Conservation (phyloP, 148 eudicot genomes). For the Pharnaceum exiguum region DNA sequence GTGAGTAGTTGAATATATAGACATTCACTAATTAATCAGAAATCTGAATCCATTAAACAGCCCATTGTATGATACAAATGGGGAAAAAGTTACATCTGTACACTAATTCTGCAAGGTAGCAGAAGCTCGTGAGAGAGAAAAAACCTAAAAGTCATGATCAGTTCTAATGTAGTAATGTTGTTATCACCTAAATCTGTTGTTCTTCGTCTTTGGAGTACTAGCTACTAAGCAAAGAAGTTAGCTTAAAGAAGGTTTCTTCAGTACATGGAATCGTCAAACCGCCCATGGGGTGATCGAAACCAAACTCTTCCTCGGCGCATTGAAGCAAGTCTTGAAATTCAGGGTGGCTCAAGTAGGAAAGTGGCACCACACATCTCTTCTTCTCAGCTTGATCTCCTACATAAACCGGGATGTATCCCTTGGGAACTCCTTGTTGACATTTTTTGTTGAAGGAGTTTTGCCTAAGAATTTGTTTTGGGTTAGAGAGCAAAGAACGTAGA, state of each 20-base stretch:
- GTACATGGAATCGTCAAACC: slow-evolving; percentile 15
- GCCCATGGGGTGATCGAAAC: slow-evolving; percentile 20
- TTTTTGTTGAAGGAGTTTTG: not conserved
- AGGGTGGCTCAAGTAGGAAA: slow-evolving; percentile 21
- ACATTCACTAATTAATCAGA: not conserved
- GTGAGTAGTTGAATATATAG: not conserved
- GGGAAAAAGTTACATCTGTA: slow-evolving; percentile 8
- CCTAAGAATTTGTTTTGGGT: slow-evolving; percentile 6
- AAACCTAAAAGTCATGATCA: not conserved
- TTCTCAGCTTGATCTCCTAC: slow-evolving; percentile 12
- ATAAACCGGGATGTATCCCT: slow-evolving; percentile 11
- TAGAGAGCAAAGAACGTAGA: not conserved
- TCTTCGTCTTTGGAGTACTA: not conserved
- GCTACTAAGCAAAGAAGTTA: slow-evolving; percentile 1
- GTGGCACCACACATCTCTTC: slow-evolving; percentile 11
- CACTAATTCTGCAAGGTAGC: not conserved
- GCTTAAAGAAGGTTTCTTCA: slow-evolving; percentile 1
- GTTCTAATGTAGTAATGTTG: too few species aligned
- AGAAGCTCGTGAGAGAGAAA: not conserved
- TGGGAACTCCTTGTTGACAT: slow-evolving; percentile 2
- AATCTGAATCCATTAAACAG: not conserved
- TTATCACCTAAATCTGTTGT: not conserved
- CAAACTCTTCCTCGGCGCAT: slow-evolving; percentile 24
- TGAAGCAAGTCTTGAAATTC: slow-evolving; percentile 21
- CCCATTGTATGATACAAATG: slow-evolving; percentile 2